Percentiles rank a stretch among this genome's conserved stretches.
These are phyloP conservation scores for Whalleya microplaca DNA, from an alignment of 2,329 filamentous ascomycete genomes.

Conservation along the genomic window DNA sequence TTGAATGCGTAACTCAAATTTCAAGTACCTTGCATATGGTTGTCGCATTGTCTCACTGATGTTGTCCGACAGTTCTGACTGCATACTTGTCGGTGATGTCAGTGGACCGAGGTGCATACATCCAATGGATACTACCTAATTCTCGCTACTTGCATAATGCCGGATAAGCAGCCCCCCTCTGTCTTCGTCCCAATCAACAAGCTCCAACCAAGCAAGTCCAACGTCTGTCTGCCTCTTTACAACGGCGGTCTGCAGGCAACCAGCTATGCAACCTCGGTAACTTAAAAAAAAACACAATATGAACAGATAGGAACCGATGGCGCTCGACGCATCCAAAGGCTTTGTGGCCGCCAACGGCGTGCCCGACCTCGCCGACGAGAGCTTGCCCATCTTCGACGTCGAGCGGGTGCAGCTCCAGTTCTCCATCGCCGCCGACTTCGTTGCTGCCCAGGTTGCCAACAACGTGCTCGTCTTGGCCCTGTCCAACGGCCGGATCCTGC, in stretches of 20 bases:
- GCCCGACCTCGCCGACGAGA: conserved; percentile 59
- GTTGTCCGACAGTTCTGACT: too few species aligned
- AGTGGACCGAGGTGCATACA: background rate
- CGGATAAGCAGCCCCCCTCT: background rate
- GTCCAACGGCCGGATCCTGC: conserved; percentile 86
- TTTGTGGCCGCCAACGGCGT: conserved; percentile 70
- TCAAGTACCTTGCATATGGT: background rate
- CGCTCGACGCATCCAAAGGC: conserved; percentile 71
- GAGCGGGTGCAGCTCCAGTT: conserved; percentile 93
- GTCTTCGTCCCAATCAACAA: background rate
- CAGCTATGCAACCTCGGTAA: conserved; percentile 19
- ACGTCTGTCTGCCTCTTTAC: background rate
- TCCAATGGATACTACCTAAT: background rate
- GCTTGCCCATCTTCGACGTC: conserved; percentile 91
- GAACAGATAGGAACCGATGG: conserved; percentile 53
- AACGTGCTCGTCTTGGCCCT: conserved; percentile 93
- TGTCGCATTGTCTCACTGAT: background rate
- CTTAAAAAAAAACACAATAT: conserved; percentile 23
- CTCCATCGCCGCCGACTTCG: conserved; percentile 91
- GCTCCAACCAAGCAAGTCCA: conserved; percentile 1
- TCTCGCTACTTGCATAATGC: conserved; percentile 4
- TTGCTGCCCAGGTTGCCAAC: conserved; percentile 94
- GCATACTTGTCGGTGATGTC: background rate
- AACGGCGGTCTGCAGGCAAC: conserved; percentile 4
- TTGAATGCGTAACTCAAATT: too few species aligned